Conservation (phyloP, 495 filamentous ascomycete species). For the Aspergillus nidulans region DNA sequence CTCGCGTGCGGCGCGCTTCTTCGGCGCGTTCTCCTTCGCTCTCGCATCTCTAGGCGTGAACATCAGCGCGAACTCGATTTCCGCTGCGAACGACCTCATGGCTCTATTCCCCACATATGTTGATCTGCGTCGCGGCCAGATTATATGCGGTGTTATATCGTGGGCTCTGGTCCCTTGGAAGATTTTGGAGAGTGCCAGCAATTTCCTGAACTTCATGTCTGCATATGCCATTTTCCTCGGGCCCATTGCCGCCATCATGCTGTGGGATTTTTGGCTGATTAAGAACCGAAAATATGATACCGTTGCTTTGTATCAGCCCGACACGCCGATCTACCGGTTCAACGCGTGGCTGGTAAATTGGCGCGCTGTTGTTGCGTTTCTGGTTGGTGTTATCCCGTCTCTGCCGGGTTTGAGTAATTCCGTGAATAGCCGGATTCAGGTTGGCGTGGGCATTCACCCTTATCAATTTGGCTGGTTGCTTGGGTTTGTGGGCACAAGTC, state of each 20-base stretch:
- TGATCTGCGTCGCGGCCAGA: constrained; percentile 60
- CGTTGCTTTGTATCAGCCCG: constrained; percentile 43
- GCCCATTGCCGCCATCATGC: constrained; percentile 64
- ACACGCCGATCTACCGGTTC: constrained; percentile 47
- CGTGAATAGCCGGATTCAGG: constrained; percentile 40
- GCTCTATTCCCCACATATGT: constrained; percentile 54
- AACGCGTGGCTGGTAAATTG: constrained; percentile 57
- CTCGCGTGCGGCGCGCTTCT: constrained; percentile 49
- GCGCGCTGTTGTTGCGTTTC: constrained; percentile 59
- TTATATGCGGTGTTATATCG: constrained; percentile 54
- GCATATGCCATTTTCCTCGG: constrained; percentile 65
- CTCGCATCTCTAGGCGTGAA: constrained; percentile 49
- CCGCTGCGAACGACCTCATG: constrained; percentile 60
- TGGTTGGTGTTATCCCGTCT: constrained; percentile 58
- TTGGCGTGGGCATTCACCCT: constrained; percentile 45
- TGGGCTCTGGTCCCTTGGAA: constrained; percentile 63
- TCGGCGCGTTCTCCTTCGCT: constrained; percentile 45
- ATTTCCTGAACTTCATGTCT: constrained; percentile 59
- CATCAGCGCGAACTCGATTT: constrained; percentile 62
- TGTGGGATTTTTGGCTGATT: constrained; percentile 64
- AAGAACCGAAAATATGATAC: constrained; percentile 58
- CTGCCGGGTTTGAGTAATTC: constrained; percentile 55
- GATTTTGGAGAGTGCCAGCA: constrained; percentile 54
- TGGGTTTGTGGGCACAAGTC: constrained; percentile 45
- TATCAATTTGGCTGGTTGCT: constrained; percentile 56